These are phyloP conservation scores for Globisporangium okanoganense DNA, from an alignment of 352 stramenopile genomes.

Conservation along the genomic window DNA sequence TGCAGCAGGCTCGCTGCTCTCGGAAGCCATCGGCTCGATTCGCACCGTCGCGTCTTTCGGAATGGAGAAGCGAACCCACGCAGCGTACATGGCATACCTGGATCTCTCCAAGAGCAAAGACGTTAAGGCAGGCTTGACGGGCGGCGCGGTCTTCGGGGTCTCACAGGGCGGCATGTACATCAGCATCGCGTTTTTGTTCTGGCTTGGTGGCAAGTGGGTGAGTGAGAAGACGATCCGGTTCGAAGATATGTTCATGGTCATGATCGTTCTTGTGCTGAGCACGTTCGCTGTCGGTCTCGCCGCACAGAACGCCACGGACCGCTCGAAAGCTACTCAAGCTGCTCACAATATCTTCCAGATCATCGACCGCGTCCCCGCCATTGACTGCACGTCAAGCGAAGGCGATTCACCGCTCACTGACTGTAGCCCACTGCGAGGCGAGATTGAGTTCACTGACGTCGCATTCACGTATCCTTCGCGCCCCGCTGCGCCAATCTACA, in stretches of 20 bases:
- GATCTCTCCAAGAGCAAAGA: conserved; percentile 22
- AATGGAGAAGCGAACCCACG: conserved; percentile 23
- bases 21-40: conserved; percentile 46
- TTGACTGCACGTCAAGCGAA: not conserved
- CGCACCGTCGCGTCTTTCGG: conserved; percentile 41
- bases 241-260: conserved; percentile 36
- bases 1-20: conserved; percentile 32
- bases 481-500: conserved; percentile 32
- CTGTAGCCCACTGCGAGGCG: conserved; percentile 24
- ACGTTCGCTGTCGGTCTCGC: conserved; percentile 30
- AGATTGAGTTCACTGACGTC: conserved; percentile 81
- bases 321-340: conserved; percentile 25
- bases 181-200: conserved; percentile 64
- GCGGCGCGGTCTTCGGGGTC: conserved; percentile 45
- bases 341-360: conserved; percentile 45
- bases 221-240: conserved; percentile 32
- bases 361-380: conserved; percentile 37
- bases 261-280: conserved; percentile 36
- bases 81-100: conserved; percentile 20
- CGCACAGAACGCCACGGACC: conserved; percentile 25
- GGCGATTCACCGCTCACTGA: not conserved
- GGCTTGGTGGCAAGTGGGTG: conserved; percentile 48
- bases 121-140: conserved; percentile 33
- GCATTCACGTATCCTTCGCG: conserved; percentile 48
- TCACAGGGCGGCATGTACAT: conserved; percentile 53